Conservation (phyloP, 192 early-diverging fungal genomes). For the Umbelopsis sp. region DNA sequence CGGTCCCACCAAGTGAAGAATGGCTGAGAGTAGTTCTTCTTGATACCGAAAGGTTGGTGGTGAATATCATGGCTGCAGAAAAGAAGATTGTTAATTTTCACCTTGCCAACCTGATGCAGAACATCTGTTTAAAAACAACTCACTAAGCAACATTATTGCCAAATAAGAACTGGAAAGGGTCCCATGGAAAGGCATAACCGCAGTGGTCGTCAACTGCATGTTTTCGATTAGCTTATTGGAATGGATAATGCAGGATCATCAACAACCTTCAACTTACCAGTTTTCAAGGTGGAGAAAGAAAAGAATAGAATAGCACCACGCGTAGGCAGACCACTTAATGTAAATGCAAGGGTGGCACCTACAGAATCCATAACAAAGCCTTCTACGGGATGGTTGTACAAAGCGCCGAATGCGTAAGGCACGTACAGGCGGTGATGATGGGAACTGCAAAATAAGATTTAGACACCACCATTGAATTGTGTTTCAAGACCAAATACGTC, state of each 20-base stretch:
- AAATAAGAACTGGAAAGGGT: slow-evolving; percentile 70
- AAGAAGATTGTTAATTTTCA: neutral
- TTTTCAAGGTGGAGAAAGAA: slow-evolving; percentile 75
- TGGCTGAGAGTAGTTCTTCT: slow-evolving; percentile 67
- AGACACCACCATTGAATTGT: neutral
- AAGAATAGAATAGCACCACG: slow-evolving; percentile 70
- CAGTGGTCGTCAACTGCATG: slow-evolving; percentile 77
- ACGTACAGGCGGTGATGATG: slow-evolving; percentile 77
- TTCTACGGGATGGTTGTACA: slow-evolving; percentile 85
- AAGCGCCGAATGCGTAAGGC: slow-evolving; percentile 79
- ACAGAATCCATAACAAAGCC: slow-evolving; percentile 76
- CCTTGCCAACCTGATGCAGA: no score
- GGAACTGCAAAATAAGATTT: slow-evolving; percentile 29
- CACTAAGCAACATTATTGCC: slow-evolving; percentile 75
- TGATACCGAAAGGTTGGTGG: slow-evolving; percentile 60
- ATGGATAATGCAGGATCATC: no score
- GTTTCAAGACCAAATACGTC: neutral
- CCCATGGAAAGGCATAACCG: slow-evolving; percentile 77
- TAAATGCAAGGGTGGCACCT: slow-evolving; percentile 64
- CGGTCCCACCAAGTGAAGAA: slow-evolving; percentile 85
- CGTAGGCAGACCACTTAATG: slow-evolving; percentile 69
- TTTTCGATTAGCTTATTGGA: neutral
- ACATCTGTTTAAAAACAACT: slow-evolving; percentile 37
- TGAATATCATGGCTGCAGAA: slow-evolving; percentile 60
- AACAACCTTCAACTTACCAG: slow-evolving; percentile 44